These are phyloP conservation scores for Austropuccinia psidii DNA, from an alignment of 1,284 basidiomycete genomes.

Conservation along the genomic window DNA sequence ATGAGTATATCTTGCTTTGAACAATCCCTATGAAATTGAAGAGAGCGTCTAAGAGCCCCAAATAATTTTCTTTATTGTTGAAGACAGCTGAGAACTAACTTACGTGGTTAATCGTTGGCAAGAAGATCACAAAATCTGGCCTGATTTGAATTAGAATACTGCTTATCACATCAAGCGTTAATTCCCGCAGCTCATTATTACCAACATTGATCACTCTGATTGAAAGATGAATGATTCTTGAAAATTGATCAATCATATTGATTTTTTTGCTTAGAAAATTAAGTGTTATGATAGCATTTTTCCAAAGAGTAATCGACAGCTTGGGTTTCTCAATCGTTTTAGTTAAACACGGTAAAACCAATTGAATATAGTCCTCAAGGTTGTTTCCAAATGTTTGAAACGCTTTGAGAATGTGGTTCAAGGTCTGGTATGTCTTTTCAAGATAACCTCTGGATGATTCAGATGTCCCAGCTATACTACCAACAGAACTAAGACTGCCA, in stretches of 20 bases:
- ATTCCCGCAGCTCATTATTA: conserved; percentile 68
- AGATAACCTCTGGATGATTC: conserved; percentile 49
- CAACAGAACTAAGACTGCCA: conserved; percentile 19
- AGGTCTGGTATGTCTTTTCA: conserved; percentile 61
- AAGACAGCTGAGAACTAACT: conserved; percentile 38
- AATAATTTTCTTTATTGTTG: too few relatives aligned
- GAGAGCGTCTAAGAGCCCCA: background rate
- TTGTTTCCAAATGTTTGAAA: conserved; percentile 92
- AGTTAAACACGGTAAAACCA: conserved; percentile 91
- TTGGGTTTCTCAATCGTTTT: conserved; percentile 80
- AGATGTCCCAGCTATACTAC: conserved; percentile 57
- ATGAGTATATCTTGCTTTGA: conserved; percentile 74
- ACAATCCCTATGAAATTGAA: conserved; percentile 56
- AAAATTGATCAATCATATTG: conserved; percentile 98
- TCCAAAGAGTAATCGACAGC: conserved; percentile 66
- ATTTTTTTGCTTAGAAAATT: conserved; percentile 85
- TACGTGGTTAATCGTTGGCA: conserved; percentile 93
- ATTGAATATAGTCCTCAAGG: conserved; percentile 95
- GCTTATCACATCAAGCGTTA: conserved; percentile 89
- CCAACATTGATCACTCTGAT: conserved; percentile 76
- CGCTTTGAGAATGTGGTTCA: conserved; percentile 75
- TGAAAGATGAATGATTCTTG: conserved; percentile 90
- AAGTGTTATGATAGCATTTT: conserved; percentile 82
- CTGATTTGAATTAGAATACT: conserved; percentile 88
- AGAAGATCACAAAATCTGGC: conserved; percentile 92